Evolutionary conservation across 2,329 filamentous ascomycete genomes (phyloP), one percentile per base, ranked within the genome.

Genomic region (Verticillium zaregamsianum): DNA sequence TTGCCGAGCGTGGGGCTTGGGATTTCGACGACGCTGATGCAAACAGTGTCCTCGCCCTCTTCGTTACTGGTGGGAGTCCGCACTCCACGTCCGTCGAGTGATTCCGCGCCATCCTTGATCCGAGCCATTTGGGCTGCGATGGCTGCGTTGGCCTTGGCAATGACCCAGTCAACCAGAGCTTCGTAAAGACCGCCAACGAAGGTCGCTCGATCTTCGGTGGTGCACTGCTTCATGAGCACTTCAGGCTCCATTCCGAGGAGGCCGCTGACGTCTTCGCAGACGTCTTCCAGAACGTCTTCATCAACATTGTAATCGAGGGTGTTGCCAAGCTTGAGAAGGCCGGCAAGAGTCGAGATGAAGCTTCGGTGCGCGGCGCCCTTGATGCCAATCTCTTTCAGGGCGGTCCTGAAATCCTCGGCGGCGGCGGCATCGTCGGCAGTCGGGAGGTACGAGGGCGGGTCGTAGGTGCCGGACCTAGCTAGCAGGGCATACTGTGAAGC

Each of bases 81-180:
- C 7, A 80, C 79, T 28, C 84, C 86, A 15, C 79, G 83, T 12
- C 84, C 91, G 60, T 89, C 89, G 25, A 83, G 83, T 0, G 88
- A 90, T 57, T 89, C 88, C 55, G 88, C 87, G 0, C 86, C 86
- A 40, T 89, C 85, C 58, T 83, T 83, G 61, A 87, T 86, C 28
- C 83, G 83, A 23, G 83, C 80, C 73, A 98, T 86, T 67, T 97
- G 92, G 3, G 82, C 81, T 1, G 87, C 82, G 69, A 99, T 97
- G 12, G 93, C 86, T 37, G 89, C 85, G 68, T 99, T 99, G 61
- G 93, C 94, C 72, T 93, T 95, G 61, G 82, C 79, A 64, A 99
- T 90, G 15, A 99, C 90, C 91, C 93, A 98, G 72, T 98, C 95
- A 0, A 99, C 93, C 31, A 98, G 80, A 14, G 93, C 89, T 76